These are phyloP conservation scores for Apophysomyces ossiformis DNA, from an alignment of 371 early-diverging fungal genomes.

Conservation along the genomic window DNA sequence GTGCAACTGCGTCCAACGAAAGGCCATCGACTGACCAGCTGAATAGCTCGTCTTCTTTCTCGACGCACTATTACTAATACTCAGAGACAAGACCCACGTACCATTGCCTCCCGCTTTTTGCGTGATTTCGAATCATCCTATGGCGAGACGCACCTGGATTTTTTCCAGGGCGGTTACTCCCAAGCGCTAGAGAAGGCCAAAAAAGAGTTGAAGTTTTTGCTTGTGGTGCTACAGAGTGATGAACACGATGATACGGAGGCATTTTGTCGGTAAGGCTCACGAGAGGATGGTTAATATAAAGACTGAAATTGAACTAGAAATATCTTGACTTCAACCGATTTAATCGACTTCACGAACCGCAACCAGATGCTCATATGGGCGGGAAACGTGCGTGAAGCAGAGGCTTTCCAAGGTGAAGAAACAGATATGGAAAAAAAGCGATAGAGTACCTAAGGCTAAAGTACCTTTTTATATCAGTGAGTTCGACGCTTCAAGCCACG, in stretches of 20 bases:
- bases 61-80: conserved; percentile 8
- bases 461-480: conserved; percentile 46
- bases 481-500: conserved; percentile 72
- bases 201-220: conserved; percentile 72
- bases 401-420: conserved; percentile 80
- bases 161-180: conserved; percentile 83
- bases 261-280: conserved; percentile 62
- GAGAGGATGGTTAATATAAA: not conserved
- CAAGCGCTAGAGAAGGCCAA: conserved; percentile 78
- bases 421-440: not conserved
- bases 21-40: conserved; percentile 3
- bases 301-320: conserved; percentile 34
- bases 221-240: conserved; percentile 81
- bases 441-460: not conserved
- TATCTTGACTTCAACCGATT: conserved; percentile 60
- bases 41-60: not conserved
- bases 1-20: not conserved
- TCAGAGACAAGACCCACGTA: conserved; percentile 57
- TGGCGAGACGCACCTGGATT: conserved; percentile 74
- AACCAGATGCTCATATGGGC: conserved; percentile 82
- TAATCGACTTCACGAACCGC: conserved; percentile 64
- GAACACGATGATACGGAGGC: conserved; percentile 82
- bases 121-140: conserved; percentile 73
- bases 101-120: conserved; percentile 69
- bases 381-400: conserved; percentile 77